A percentile compares a stretch with the other conserved stretches of the same genome.
These are phyloP conservation scores for Tricholomella constricta DNA, from an alignment of 768 basidiomycete genomes.

Conservation along the genomic window DNA sequence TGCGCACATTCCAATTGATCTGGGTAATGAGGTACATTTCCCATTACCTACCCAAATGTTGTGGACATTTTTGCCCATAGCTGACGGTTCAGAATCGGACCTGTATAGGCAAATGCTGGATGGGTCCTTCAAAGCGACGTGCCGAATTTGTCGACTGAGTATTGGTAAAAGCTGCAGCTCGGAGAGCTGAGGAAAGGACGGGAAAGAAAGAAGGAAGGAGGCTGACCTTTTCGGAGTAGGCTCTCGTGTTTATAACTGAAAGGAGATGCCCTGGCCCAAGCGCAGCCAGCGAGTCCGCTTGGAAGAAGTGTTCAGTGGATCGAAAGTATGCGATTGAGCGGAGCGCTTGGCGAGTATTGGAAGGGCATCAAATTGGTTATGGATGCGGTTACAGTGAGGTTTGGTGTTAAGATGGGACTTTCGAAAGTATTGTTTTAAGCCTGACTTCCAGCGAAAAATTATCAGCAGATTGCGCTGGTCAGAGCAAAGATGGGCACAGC, in stretches of 20 bases:
- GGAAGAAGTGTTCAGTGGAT: slow-evolving; percentile 51
- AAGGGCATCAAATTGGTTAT: slow-evolving; percentile 49
- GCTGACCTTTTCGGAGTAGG: slow-evolving; percentile 39
- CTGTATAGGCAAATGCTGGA: too few species aligned
- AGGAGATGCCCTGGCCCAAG: slow-evolving; percentile 37
- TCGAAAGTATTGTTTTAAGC: slow-evolving; percentile 30
- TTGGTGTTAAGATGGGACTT: slow-evolving; percentile 51
- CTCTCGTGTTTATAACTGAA: slow-evolving; percentile 54
- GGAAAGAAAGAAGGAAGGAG: slow-evolving; percentile 18
- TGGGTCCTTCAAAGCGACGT: slow-evolving; percentile 61
- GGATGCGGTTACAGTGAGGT: slow-evolving; percentile 43
- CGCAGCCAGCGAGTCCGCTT: slow-evolving; percentile 31
- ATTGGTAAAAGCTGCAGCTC: slow-evolving; percentile 20
- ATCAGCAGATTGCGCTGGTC: background rate
- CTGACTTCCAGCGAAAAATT: slow-evolving; percentile 1
- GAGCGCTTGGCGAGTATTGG: slow-evolving; percentile 44
- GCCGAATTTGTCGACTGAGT: slow-evolving; percentile 57
- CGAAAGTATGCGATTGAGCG: slow-evolving; percentile 56
- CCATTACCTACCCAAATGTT: too few species aligned
- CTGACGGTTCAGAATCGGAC: too few species aligned
- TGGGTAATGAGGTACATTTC: too few species aligned
- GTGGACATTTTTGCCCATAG: too few species aligned
- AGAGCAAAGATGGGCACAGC: background rate
- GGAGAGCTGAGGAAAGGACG: slow-evolving; percentile 7
- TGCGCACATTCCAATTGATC: too few species aligned